Evolutionary conservation across 2,329 filamentous ascomycete genomes (phyloP).

Genomic region (Zymoseptoria crescenta): DNA sequence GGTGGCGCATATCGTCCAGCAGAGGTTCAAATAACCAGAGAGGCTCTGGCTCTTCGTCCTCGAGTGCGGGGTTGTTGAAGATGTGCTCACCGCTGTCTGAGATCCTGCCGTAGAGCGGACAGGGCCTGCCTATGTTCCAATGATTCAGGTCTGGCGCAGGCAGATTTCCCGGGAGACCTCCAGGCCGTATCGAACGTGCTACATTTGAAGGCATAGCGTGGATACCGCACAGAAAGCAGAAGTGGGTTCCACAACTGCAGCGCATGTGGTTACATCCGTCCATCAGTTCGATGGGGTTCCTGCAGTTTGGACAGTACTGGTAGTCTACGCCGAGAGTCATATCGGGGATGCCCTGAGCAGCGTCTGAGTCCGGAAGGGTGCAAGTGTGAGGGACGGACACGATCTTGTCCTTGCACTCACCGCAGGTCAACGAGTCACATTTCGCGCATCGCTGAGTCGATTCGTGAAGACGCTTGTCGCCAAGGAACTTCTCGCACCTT

Average conservation of each 20-base stretch:
- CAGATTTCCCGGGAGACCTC: not conserved
- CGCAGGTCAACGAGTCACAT: not conserved
- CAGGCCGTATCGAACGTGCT: not conserved
- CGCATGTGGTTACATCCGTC: slow-evolving; percentile 5
- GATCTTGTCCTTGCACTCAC: not conserved
- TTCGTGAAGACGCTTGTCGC: not conserved
- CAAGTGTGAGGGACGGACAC: not conserved
- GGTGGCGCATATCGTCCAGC: not conserved
- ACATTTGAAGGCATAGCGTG: not conserved
- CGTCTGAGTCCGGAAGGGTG: not conserved
- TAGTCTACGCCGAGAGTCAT: not conserved
- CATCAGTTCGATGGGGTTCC: not conserved
- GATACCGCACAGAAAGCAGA: slow-evolving; percentile 7
- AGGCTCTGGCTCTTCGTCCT: not conserved
- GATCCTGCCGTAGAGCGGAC: not conserved
- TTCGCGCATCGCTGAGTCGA: not conserved
- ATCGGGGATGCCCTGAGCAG: not conserved
- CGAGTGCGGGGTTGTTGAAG: not conserved
- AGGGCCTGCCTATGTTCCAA: not conserved
- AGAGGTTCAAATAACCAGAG: not conserved
- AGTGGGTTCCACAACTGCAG: slow-evolving; percentile 1
- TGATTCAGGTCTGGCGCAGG: not conserved
- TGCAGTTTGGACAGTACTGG: slow-evolving; percentile 15
- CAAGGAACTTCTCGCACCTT: slow-evolving; percentile 1
- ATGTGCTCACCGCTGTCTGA: not conserved